phyloP scores from a whole-genome alignment of 1,284 basidiomycete species.

The Malassezia slooffiae region DNA sequence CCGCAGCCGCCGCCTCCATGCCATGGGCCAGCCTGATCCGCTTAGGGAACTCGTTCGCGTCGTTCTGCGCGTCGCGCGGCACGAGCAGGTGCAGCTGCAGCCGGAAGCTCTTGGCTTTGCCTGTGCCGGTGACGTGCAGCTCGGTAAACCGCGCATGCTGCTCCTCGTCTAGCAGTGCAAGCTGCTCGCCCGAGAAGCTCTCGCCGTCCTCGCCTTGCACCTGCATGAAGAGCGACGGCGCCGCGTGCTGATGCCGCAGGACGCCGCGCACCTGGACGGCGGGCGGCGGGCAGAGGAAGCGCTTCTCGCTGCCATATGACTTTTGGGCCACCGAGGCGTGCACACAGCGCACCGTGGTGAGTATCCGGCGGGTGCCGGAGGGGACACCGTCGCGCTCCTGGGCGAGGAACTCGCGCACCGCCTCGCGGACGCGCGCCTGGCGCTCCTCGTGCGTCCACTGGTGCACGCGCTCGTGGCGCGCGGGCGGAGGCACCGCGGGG shows the following conservation, averaged over 20 bases:
- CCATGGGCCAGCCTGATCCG: neutral
- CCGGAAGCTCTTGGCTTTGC: conserved; percentile 78
- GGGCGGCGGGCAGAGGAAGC: conserved; percentile 76
- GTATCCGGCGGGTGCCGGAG: conserved; percentile 15
- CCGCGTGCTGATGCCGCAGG: conserved; percentile 7
- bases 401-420: conserved; percentile 21
- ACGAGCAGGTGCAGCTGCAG: conserved; percentile 56
- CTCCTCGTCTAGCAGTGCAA: conserved; percentile 48
- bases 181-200: conserved; percentile 48
- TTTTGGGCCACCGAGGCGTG: conserved; percentile 83
- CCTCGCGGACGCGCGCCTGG: conserved; percentile 16
- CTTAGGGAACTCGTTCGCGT: neutral
- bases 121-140: conserved; percentile 72
- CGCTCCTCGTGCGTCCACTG: conserved; percentile 22
- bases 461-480: conserved; percentile 3
- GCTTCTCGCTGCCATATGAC: conserved; percentile 81
- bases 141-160: conserved; percentile 77
- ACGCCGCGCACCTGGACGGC: conserved; percentile 77
- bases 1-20: conserved; percentile 1
- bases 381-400: conserved; percentile 17
- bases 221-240: conserved; percentile 58
- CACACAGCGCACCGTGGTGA: conserved; percentile 69
- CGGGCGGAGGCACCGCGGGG: neutral
- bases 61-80: neutral
- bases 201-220: conserved; percentile 73